Evolutionary conservation across 768 basidiomycete species (phyloP), one percentile per base, ranked within the genome.

Genomic region (Boletus subcaerulescens): DNA sequence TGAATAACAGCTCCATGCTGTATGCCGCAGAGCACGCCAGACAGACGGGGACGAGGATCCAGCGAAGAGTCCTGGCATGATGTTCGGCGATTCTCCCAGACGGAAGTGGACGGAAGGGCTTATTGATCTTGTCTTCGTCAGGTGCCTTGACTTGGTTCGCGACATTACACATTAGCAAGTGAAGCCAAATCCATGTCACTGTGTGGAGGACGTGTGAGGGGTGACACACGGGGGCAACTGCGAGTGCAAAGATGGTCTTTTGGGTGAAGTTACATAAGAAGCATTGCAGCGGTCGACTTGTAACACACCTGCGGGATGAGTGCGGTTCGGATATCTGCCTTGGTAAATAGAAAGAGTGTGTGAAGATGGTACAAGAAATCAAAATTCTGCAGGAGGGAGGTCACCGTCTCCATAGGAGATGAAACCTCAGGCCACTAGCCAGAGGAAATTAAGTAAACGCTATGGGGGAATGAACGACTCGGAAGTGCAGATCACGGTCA

Each of bases 141-240:
- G 66, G 64, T 41, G 65, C 62, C 39, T 69, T 61, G 17, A 65
- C 65, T 64, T 77, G 78, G 51, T 79, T 79, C 13, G 73, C 63
- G 18, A 77, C 56, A 44, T 71, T 65, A 62, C 73, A 76, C 26
- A 68, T 70, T 2, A 78, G 58, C 24, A 78, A 57, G 50, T 80
- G 76, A 9, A 77, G 56, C 74, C 73, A 78, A 14, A 75, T 70
- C 78, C 78, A 79, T 26, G 67, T 46, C 2, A 73, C 56, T 3
- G 64, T 57, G 17, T 72, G 64, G 13, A 62, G 36, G 9, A 69
- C 5, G 6, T 45, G 59, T 10, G 43, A 50, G 10, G 47, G 24
- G 11, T 55, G 51, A 20, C 52, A 45, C 1, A 62, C 38, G 0
- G 71, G 68, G 5, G 71, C 63, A 2, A 62, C 59, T 11, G 63